Percentiles rank a stretch among this genome's conserved stretches.
These are phyloP conservation scores for Sphagnum contortum DNA, from an alignment of 225 moss, liverwort and hornwort species.

Conservation along the genomic window DNA sequence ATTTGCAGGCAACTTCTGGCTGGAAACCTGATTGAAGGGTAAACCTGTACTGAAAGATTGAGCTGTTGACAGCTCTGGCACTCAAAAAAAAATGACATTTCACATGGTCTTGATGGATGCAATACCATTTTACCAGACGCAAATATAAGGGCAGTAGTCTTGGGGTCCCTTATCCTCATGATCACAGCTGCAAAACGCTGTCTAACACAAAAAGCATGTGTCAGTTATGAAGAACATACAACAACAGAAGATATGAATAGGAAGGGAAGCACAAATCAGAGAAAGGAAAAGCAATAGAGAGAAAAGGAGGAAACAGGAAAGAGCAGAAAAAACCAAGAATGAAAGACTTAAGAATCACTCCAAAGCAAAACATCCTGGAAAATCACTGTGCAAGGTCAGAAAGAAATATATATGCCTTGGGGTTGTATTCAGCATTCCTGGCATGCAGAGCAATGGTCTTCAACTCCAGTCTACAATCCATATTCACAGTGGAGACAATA, in stretches of 20 bases:
- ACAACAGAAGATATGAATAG: too few species aligned
- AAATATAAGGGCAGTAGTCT: slow-evolving; percentile 52
- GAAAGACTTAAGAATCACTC: not conserved
- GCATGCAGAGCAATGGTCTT: slow-evolving; percentile 51
- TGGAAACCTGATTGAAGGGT: too few species aligned
- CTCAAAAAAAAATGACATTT: too few species aligned
- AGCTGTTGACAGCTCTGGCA: too few species aligned
- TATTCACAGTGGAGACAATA: slow-evolving; percentile 53
- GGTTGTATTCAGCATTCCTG: slow-evolving; percentile 50
- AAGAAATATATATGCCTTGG: slow-evolving; percentile 19
- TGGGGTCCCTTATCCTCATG: slow-evolving; percentile 52
- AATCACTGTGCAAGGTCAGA: not conserved
- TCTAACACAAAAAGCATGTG: not conserved
- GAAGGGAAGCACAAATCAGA: too few species aligned
- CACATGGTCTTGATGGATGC: not conserved
- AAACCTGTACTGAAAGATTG: too few species aligned
- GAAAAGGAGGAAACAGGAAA: not conserved
- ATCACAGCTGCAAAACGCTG: slow-evolving; percentile 60
- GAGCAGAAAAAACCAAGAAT: too few species aligned
- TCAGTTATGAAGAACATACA: too few species aligned
- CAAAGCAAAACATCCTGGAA: not conserved
- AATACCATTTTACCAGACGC: slow-evolving; percentile 57
- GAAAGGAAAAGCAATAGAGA: not conserved
- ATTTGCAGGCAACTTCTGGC: too few species aligned
- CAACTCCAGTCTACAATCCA: slow-evolving; percentile 50